Evolutionary conservation across 2,329 filamentous ascomycete species (phyloP), one percentile per base, ranked within the genome.

Genomic region (Fragosphaeria purpurea): DNA sequence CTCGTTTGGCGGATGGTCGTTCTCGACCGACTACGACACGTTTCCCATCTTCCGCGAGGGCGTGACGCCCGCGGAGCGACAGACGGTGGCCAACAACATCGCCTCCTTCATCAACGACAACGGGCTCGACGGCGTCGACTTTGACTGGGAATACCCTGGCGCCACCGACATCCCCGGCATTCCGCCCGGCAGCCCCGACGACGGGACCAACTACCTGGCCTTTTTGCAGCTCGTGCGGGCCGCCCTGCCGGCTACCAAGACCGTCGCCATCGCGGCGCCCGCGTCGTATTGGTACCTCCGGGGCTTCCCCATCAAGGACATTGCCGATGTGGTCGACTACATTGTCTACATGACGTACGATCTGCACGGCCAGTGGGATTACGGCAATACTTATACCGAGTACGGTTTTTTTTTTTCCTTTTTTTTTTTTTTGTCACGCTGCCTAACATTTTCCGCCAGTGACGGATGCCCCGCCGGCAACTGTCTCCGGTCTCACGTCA

Each of bases 1-100:
- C 3, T 65, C 67, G 0, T 67, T 74, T 54, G 70, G 70, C 10
- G 70, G 71, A 8, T 74, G 70, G 71, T 59, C 56, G 0, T 71
- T 67, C 50, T 69, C 65, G 0, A 71, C 68, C 0, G 58, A 63
- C 10, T 52, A 44, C 8, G 11, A 46, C 13, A 38, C 41, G 22
- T 46, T 55, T 30, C 35, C 35, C 35, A 37, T 37, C 35, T 37
- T 37, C 35, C 35, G 35, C 35, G 11, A 7, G 35, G 35, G 35
- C 35, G 35, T 37, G 35, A 37, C 35, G 7, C 42, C 43, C 8
- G 46, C 39, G 39, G 45, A 56, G 35, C 35, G 44, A 4, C 5
- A 40, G 12, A 34, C 41, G 30, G 33, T 51, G 6, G n/a, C 39
- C 13, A 48, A 22, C 45, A 48, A 48, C 38, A 37, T 55, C 6